Evolutionary conservation across 1,139 yeast species (phyloP), one percentile per base, ranked within the genome.

Genomic region (Geotrichum cucujoidarum): DNA sequence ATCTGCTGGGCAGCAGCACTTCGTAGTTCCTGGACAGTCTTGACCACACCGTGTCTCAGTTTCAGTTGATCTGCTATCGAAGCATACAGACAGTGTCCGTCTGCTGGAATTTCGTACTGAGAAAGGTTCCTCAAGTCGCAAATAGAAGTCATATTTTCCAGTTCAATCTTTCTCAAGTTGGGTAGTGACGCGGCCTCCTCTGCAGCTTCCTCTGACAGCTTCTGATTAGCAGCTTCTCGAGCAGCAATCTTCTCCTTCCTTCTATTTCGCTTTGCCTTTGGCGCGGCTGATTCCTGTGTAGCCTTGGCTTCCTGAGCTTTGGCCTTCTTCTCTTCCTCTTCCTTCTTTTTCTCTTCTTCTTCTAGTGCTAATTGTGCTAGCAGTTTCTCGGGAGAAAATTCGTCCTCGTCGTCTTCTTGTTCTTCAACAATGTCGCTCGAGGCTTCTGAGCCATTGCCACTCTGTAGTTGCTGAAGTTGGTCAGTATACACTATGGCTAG

Each of bases 41-140:
- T 65, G 0, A 64, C 64, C 11, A 70, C 59, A 1, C 60, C 67
- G 31, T 77, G 85, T 39, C 94, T 75, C 3, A 60, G 52, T 35
- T 63, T 57, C 50, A 92, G 67, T 62, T 92, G 97, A 61, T 92
- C 96, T 33, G 80, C 73, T 20, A 92, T 75, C 0, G 96, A 83
- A 2, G 90, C 87, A 70, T 88, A 92, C 39, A 92, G 69, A 71
- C 98, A 92, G 65, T 92, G 94, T 0, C 98, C 98, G 65, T 92
- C 97, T 0, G 97, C 95, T 52, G 75, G 71, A 43, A 90, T 86
- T 40, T 67, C 69, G 27, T 73, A 67, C 54, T 83, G 80, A 16
- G 58, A 60, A 7, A 89, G 68, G 1, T 72, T 68, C 33, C 76
- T 70, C 25, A 74, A 52, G 1, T 63, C 59, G 50, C 90, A 75